These are phyloP conservation scores for Fusarium sp. DNA, from an alignment of 2,329 filamentous ascomycete genomes.

Conservation along the genomic window DNA sequence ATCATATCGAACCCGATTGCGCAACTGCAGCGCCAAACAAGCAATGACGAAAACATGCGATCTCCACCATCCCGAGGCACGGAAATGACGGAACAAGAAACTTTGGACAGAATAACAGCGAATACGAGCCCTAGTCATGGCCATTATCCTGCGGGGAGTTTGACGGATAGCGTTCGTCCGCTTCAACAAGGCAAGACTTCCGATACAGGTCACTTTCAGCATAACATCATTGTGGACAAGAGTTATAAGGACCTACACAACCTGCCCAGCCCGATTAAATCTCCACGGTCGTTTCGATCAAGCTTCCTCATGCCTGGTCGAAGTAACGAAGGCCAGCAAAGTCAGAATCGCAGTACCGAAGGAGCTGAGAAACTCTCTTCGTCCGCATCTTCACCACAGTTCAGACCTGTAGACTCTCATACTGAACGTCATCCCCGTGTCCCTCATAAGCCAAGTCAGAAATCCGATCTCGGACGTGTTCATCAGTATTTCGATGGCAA, in stretches of 20 bases:
- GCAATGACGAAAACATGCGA: conserved; percentile 61
- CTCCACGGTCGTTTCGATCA: conserved; percentile 79
- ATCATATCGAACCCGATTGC: conserved; percentile 61
- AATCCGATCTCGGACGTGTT: conserved; percentile 68
- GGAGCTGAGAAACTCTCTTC: conserved; percentile 88
- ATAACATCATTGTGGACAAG: conserved; percentile 69
- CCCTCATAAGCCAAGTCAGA: conserved; percentile 36
- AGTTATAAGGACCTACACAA: conserved; percentile 63
- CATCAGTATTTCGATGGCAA: conserved; percentile 96
- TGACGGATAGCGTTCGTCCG: conserved; percentile 82
- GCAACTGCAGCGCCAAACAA: conserved; percentile 43
- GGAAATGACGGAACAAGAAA: conserved; percentile 79
- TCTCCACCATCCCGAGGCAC: conserved; percentile 80
- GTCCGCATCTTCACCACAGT: conserved; percentile 76
- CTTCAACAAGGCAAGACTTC: conserved; percentile 67
- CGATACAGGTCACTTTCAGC: conserved; percentile 47
- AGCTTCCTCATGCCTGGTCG: conserved; percentile 74
- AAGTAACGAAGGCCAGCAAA: conserved; percentile 59
- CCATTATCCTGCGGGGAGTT: conserved; percentile 66
- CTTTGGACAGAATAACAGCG: conserved; percentile 74
- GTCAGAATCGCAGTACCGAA: conserved; percentile 65
- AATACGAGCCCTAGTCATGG: conserved; percentile 78
- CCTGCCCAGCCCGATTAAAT: conserved; percentile 71
- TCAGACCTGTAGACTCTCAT: conserved; percentile 59
- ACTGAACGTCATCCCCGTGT: conserved; percentile 27